A percentile compares a stretch with the other conserved stretches of the same genome.
phyloP scores from a whole-genome alignment of 345 rosid species.

The Ceriops zippeliana region DNA sequence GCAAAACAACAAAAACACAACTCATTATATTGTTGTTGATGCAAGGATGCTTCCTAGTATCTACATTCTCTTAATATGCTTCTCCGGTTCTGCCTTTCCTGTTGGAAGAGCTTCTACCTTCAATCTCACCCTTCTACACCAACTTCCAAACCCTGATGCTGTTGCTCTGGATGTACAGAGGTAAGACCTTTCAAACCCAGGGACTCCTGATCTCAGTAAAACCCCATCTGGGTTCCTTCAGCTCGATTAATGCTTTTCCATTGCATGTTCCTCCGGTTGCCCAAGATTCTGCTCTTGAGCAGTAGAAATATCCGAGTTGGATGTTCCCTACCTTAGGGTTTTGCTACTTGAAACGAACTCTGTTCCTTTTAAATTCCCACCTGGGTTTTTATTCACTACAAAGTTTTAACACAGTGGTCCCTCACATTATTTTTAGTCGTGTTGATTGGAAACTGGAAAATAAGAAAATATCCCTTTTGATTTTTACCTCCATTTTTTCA shows the following conservation, averaged over 20 bases:
- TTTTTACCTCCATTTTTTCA: background rate
- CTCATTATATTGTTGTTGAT: conserved; percentile 15
- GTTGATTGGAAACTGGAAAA: background rate
- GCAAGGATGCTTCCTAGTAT: conserved; percentile 33
- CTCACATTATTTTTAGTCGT: background rate
- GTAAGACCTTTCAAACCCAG: background rate
- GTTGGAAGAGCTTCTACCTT: conserved; percentile 6
- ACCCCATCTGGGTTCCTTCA: conserved; percentile 11
- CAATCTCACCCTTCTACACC: conserved; percentile 25
- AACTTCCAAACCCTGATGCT: conserved; percentile 21
- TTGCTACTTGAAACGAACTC: background rate
- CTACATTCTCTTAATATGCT: conserved; percentile 37
- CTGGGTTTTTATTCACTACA: background rate
- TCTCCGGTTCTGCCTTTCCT: background rate
- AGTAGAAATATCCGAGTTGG: background rate
- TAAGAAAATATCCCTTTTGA: background rate
- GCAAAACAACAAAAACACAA: conserved; percentile 4
- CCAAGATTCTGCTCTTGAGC: background rate
- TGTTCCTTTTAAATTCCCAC: background rate
- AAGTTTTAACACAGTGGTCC: background rate
- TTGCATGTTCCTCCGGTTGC: conserved; percentile 3
- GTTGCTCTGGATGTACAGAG: conserved; percentile 20
- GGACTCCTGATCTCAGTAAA: background rate
- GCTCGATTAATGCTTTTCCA: conserved; percentile 13
- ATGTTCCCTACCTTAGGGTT: background rate